phyloP scores from a whole-genome alignment of 2,329 filamentous ascomycete species.

The Diaporthe amygdali region DNA sequence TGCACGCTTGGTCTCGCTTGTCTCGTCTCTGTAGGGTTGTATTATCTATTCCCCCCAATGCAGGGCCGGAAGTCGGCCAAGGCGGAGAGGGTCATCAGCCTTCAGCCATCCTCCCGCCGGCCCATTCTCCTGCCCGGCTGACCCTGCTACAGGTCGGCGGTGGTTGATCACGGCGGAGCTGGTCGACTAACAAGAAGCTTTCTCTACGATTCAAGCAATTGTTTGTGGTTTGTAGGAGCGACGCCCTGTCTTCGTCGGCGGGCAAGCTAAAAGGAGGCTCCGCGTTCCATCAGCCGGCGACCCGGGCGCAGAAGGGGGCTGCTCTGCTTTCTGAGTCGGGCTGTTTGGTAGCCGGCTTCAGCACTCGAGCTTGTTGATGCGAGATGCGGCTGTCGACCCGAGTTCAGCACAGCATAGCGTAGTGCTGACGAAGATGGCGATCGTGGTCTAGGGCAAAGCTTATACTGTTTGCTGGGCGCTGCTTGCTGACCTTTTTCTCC shows the following conservation, averaged over 20 bases:
- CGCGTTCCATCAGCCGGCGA: not conserved
- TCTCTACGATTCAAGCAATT: not conserved
- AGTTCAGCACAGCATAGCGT: not conserved
- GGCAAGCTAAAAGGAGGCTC: not conserved
- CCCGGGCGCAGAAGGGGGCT: too few species aligned
- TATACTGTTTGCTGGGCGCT: not conserved
- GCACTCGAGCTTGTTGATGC: not conserved
- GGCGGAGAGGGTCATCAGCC: not conserved
- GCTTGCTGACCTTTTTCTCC: not conserved
- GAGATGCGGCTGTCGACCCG: not conserved
- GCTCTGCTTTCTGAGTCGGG: not conserved
- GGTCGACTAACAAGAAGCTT: not conserved
- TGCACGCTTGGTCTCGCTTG: not conserved
- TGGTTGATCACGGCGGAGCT: not conserved
- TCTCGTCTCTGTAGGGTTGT: not conserved
- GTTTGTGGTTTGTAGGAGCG: not conserved
- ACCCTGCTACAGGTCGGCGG: not conserved
- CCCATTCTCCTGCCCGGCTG: slow-evolving; percentile 13
- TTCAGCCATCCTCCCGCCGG: not conserved
- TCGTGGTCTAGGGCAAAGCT: slow-evolving; percentile 10
- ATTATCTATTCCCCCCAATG: slow-evolving; percentile 1
- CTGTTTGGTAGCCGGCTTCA: not conserved
- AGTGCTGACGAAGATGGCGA: slow-evolving; percentile 7
- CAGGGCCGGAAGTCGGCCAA: slow-evolving; percentile 14
- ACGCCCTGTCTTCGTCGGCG: not conserved